phyloP scores from a whole-genome alignment of 2,329 filamentous ascomycete species.

The Gyromitra esculenta region DNA sequence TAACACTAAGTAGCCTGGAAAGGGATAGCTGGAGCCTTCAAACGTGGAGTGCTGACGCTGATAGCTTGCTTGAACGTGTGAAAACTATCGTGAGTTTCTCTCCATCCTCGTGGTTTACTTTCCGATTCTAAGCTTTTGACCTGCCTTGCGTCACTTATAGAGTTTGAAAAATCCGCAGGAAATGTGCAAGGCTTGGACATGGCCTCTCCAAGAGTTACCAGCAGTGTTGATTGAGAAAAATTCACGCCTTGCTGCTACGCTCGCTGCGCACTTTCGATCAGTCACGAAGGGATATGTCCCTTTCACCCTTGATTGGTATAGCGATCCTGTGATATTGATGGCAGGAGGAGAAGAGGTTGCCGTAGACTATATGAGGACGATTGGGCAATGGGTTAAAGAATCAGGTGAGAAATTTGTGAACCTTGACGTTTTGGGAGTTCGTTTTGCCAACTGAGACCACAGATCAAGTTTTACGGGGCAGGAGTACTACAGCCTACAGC shows the following conservation, averaged over 20 bases:
- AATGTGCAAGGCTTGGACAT: conserved; percentile 45
- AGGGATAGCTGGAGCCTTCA: conserved; percentile 53
- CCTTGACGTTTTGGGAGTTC: background rate
- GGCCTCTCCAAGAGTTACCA: conserved; percentile 51
- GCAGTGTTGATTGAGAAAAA: conserved; percentile 47
- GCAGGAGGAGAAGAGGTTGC: conserved; percentile 50
- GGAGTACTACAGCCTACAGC: conserved; percentile 14
- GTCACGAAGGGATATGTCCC: conserved; percentile 54
- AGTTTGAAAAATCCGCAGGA: conserved; percentile 28
- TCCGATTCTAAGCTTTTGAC: background rate
- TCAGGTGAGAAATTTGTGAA: conserved; percentile 33
- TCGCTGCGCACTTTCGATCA: conserved; percentile 53
- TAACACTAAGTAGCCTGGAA: conserved; percentile 50
- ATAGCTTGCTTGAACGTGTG: conserved; percentile 42
- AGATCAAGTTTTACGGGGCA: conserved; percentile 40
- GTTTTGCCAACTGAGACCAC: conserved; percentile 4
- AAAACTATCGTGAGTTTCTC: conserved; percentile 39
- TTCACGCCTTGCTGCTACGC: conserved; percentile 49
- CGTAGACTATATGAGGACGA: conserved; percentile 52
- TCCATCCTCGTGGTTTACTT: background rate
- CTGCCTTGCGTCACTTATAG: conserved; percentile 9
- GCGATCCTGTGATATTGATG: conserved; percentile 47
- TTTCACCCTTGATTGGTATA: conserved; percentile 54
- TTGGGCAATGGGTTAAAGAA: conserved; percentile 45
- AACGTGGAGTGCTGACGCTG: conserved; percentile 47